Conservation (phyloP, 2,329 filamentous ascomycete species). For the Arthrinium puccinioides region DNA sequence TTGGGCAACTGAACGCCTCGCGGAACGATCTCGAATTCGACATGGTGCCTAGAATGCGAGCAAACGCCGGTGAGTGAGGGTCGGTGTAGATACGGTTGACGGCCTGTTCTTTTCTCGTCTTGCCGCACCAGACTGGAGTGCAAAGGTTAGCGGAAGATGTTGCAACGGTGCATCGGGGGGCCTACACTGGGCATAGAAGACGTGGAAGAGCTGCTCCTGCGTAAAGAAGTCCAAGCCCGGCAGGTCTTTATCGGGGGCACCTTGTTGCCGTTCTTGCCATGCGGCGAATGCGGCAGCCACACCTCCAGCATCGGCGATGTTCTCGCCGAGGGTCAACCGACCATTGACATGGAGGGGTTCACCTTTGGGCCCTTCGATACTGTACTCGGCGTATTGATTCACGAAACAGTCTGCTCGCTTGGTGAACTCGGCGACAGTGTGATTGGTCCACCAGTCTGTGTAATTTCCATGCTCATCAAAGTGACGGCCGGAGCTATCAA, state of each 20-base stretch:
- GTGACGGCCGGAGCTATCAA: conserved; percentile 55
- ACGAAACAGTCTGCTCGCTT: conserved; percentile 55
- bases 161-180: background rate
- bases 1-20: conserved; percentile 59
- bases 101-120: conserved; percentile 50
- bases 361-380: conserved; percentile 44
- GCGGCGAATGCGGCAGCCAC: conserved; percentile 51
- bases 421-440: conserved; percentile 48
- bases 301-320: conserved; percentile 61
- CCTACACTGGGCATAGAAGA: conserved; percentile 47
- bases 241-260: conserved; percentile 40
- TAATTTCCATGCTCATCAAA: conserved; percentile 57
- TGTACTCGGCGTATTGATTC: conserved; percentile 53
- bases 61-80: conserved; percentile 57
- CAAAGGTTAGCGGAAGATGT: background rate
- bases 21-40: conserved; percentile 61
- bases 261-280: conserved; percentile 49
- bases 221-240: conserved; percentile 51
- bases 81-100: conserved; percentile 54
- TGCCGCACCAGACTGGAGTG: conserved; percentile 50
- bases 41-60: conserved; percentile 56
- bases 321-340: conserved; percentile 54
- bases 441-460: conserved; percentile 58
- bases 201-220: conserved; percentile 58
- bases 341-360: conserved; percentile 54